These are phyloP conservation scores for Wolfiporia cocos DNA, from an alignment of 1,284 basidiomycete species.

Conservation along the genomic window DNA sequence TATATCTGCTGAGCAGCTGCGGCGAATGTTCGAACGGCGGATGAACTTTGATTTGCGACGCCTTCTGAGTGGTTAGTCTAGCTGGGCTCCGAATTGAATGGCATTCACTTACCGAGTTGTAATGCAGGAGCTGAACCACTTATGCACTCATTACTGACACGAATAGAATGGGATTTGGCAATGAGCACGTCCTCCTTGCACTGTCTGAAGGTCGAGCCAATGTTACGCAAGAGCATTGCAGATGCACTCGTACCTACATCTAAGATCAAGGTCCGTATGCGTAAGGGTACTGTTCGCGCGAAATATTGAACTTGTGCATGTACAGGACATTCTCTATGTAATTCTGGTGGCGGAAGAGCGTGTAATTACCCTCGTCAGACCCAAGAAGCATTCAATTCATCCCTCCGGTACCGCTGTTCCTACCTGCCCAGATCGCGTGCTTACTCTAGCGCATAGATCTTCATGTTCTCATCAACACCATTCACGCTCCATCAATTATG, in stretches of 20 bases:
- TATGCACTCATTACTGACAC: constrained; percentile 61
- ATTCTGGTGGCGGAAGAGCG: constrained; percentile 75
- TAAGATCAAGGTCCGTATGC: constrained; percentile 64
- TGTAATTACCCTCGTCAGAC: constrained; percentile 86
- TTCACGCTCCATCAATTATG: constrained; percentile 62
- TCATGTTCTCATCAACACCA: constrained; percentile 82
- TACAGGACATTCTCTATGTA: constrained; percentile 85
- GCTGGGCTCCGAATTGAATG: neutral
- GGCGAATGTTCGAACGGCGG: constrained; percentile 79
- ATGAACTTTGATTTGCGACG: constrained; percentile 90
- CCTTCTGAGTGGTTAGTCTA: constrained; percentile 65
- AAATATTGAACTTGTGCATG: neutral
- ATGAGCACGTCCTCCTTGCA: constrained; percentile 79
- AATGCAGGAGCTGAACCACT: constrained; percentile 75
- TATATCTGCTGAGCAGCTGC: constrained; percentile 80
- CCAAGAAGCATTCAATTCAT: constrained; percentile 91
- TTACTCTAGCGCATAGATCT: constrained; percentile 53
- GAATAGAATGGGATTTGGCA: constrained; percentile 75
- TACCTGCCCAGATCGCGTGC: neutral
- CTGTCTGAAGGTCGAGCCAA: constrained; percentile 71
- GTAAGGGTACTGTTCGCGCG: neutral
- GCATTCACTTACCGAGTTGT: neutral
- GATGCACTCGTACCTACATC: constrained; percentile 72
- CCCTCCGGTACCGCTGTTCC: constrained; percentile 59
- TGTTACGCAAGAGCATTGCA: constrained; percentile 64